A percentile compares a stretch with the other conserved stretches of the same genome.
phyloP scores from a whole-genome alignment of 2,329 filamentous ascomycete genomes.

The Sporothrix pseudoabietina region DNA sequence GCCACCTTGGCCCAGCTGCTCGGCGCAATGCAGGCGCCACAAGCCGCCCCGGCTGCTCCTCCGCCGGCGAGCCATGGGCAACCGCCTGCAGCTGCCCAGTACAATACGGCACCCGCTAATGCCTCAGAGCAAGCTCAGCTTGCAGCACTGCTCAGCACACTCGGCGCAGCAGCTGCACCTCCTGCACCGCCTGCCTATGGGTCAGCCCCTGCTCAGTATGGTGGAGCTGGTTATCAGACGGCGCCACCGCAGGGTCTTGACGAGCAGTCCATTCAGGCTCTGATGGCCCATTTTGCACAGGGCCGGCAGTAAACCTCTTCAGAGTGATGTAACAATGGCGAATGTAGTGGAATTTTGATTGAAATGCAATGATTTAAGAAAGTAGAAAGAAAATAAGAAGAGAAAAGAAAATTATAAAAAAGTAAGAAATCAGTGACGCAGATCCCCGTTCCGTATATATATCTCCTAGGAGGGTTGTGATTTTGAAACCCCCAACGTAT shows the following conservation, averaged over 20 bases:
- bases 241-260: conserved; percentile 38
- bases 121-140: conserved; percentile 46
- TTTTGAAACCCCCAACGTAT: background rate
- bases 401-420: background rate
- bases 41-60: background rate
- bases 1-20: conserved; percentile 42
- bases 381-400: background rate
- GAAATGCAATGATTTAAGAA: background rate
- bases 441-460: background rate
- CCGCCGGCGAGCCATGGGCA: background rate
- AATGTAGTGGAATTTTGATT: background rate
- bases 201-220: conserved; percentile 12
- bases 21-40: conserved; percentile 39
- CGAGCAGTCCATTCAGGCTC: conserved; percentile 65
- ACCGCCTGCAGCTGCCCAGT: background rate
- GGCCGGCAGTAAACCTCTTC: conserved; percentile 49
- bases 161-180: conserved; percentile 38
- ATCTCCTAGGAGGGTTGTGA: background rate
- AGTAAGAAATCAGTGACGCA: conserved; percentile 4
- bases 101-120: background rate
- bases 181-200: conserved; percentile 8
- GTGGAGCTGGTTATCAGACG: conserved; percentile 29
- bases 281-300: conserved; percentile 71
- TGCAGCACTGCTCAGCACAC: conserved; percentile 50
- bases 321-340: background rate